Conservation (phyloP, 2,329 filamentous ascomycete species). For the Cytospora mali region DNA sequence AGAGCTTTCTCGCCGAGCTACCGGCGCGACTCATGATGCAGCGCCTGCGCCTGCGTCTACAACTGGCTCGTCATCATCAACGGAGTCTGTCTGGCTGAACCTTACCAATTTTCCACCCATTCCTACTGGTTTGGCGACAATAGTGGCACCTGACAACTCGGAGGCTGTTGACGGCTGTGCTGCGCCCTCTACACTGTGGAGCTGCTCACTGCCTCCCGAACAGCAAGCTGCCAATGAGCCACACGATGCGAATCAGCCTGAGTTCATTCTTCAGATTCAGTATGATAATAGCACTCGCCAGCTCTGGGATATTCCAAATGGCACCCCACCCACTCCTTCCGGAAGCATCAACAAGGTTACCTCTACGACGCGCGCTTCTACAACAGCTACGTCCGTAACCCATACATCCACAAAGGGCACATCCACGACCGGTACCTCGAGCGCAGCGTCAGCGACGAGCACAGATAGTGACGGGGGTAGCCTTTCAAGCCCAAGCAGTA, state of each 20-base stretch:
- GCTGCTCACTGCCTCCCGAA: slow-evolving; percentile 81
- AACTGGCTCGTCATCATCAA: slow-evolving; percentile 11
- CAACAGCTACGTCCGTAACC: not conserved
- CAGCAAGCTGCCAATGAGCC: slow-evolving; percentile 65
- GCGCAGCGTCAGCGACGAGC: not conserved
- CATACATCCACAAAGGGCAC: not conserved
- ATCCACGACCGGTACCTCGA: slow-evolving; percentile 5
- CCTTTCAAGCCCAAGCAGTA: slow-evolving; percentile 4
- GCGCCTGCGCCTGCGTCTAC: slow-evolving; percentile 5
- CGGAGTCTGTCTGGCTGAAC: slow-evolving; percentile 69
- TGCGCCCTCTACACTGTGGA: slow-evolving; percentile 76
- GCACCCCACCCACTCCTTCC: slow-evolving; percentile 32
- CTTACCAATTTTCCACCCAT: slow-evolving; percentile 85
- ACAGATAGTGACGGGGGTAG: slow-evolving; percentile 14
- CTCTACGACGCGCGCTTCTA: not conserved
- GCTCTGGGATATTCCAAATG: slow-evolving; percentile 52
- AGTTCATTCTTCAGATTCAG: slow-evolving; percentile 79
- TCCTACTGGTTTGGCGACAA: slow-evolving; percentile 78
- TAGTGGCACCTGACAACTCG: slow-evolving; percentile 72
- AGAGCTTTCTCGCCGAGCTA: slow-evolving; percentile 16
- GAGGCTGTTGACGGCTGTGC: slow-evolving; percentile 70
- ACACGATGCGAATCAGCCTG: slow-evolving; percentile 70
- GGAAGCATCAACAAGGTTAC: slow-evolving; percentile 20
- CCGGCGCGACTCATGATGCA: not conserved
- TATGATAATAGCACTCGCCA: slow-evolving; percentile 62